Conservation (phyloP, 2,329 filamentous ascomycete genomes). For the Dothistroma septosporum region DNA sequence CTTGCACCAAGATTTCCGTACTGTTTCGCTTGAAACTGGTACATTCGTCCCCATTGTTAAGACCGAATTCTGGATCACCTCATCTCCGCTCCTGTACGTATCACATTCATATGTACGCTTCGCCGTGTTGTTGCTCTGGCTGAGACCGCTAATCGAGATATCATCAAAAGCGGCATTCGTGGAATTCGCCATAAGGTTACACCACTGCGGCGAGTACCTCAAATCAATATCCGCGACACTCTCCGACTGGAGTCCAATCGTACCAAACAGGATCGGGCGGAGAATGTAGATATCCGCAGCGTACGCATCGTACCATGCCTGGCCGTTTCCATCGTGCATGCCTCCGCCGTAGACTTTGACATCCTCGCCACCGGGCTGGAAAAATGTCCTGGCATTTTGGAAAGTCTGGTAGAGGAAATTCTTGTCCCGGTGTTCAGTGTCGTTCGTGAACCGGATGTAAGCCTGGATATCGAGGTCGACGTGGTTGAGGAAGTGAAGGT, state of each 20-base stretch:
- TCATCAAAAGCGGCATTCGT: constrained; percentile 61
- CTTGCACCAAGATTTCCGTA: constrained; percentile 64
- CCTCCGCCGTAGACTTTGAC: constrained; percentile 66
- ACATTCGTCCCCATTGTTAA: constrained; percentile 66
- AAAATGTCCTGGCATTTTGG: constrained; percentile 65
- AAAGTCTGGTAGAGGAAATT: constrained; percentile 61
- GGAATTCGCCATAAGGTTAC: constrained; percentile 63
- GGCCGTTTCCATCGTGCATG: constrained; percentile 60
- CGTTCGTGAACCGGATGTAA: constrained; percentile 59
- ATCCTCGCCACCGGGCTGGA: constrained; percentile 61
- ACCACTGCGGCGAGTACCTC: constrained; percentile 59
- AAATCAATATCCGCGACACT: constrained; percentile 58
- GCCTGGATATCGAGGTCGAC: constrained; percentile 60
- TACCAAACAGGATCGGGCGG: constrained; percentile 56
- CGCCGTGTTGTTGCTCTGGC: constrained; percentile 50
- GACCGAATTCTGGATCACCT: constrained; percentile 65
- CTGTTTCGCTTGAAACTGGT: constrained; percentile 72
- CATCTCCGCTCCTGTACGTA: constrained; percentile 56
- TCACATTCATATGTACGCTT: constrained; percentile 57
- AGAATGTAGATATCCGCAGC: constrained; percentile 54
- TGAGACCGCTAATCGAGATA: constrained; percentile 56
- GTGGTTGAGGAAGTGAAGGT: constrained; percentile 60
- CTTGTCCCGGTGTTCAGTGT: constrained; percentile 65
- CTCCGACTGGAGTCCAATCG: constrained; percentile 55
- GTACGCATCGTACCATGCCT: constrained; percentile 62